Base-by-base conservation (phyloP, 495 filamentous ascomycete species). In the Xylaria grammica region DNA sequence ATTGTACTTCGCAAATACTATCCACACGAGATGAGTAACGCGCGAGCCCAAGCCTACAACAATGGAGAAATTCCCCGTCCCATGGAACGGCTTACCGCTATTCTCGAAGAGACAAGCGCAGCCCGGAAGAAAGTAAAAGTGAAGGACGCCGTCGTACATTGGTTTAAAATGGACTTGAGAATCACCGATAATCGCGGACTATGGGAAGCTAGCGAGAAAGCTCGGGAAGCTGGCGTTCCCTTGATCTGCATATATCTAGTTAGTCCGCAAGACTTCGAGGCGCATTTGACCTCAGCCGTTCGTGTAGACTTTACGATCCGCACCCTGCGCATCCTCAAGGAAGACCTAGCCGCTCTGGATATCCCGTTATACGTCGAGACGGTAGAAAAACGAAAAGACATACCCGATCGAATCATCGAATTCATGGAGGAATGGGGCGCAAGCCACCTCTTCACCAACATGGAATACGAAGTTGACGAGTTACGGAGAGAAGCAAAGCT, bases 141-240 rank as follows among this genome's bases (percentile, higher is more conserved):
- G 2, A 83, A 84, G 36, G 79, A 85, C 29, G 87, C 89, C 0
- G 91, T 97, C 0, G 86, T 97, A 6, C 91, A 96, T 77, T 96
- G 94, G 94, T 96, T 94, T 78, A 95, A 96, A 74, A 87, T 86
- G 60, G 93, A 97, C 74, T 75, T 97, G 51, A 82, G 94, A 6
- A 80, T 84, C 1, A 69, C 77, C 6, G 94, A 97, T 69, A 97
- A 97, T 68, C 88, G 87, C 19, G 87, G 87, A 0, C 72, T 97
- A 48, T 80, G 84, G 66, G 72, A 85, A 63, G 94, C 93, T 3
- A 87, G 82, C 45, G 78, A 88, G 65, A 86, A 86, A 57, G 91
- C 91, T 0, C 85, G 81, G 55, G 83, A 86, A 29, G 76, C 86
- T 17, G 81, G 83, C 0, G 80, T 92, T 3, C 90, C 90, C 7